Conservation (phyloP, 768 basidiomycete species). For the Psilocybe cubensis region DNA sequence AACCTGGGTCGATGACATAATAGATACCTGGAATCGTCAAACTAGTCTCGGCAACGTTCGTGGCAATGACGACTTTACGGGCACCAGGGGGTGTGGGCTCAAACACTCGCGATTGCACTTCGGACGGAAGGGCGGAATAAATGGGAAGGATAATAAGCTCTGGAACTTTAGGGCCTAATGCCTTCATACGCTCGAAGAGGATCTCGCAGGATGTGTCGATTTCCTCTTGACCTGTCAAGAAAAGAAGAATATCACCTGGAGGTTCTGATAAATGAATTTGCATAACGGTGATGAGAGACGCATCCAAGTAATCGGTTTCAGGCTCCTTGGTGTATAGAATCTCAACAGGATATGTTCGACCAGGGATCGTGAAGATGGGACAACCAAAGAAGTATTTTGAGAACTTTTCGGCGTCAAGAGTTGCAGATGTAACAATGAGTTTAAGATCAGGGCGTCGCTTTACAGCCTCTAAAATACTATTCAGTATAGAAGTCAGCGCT, state of each 20-base stretch:
- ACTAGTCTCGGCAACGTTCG: conserved; percentile 98
- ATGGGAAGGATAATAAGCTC: conserved; percentile 97
- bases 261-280: conserved; percentile 99
- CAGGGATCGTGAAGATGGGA: conserved; percentile 99
- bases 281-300: conserved; percentile 98
- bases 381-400: conserved; percentile 99
- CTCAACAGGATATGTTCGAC: conserved; percentile 98
- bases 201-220: conserved; percentile 98
- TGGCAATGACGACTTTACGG: conserved; percentile 99
- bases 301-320: conserved; percentile 95
- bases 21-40: conserved; percentile 98
- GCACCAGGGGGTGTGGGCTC: conserved; percentile 97
- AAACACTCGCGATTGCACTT: conserved; percentile 97
- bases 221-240: conserved; percentile 98
- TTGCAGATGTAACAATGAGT: conserved; percentile 97
- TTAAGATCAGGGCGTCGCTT: conserved; percentile 95
- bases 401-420: conserved; percentile 99
- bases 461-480: conserved; percentile 72
- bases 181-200: conserved; percentile 98
- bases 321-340: conserved; percentile 99
- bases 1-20: conserved; percentile 98
- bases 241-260: conserved; percentile 93
- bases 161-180: conserved; percentile 96
- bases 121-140: conserved; percentile 96
- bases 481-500: conserved; percentile 16